phyloP scores from a whole-genome alignment of 805 yeast species.

The Wickerhamiella bombiphila region DNA sequence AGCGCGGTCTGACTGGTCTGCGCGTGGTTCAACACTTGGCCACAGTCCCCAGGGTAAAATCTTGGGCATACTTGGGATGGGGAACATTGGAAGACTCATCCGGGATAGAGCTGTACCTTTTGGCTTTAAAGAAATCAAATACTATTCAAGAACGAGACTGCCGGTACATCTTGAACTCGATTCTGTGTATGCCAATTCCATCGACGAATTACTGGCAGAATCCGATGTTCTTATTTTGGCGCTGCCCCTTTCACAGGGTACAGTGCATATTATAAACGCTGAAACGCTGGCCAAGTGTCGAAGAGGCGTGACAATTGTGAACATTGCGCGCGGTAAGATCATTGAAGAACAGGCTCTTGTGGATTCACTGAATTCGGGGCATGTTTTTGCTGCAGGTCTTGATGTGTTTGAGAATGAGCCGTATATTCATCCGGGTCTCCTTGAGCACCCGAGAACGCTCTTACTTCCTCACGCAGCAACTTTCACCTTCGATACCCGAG shows the following conservation, averaged over 20 bases:
- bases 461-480: constrained; percentile 88
- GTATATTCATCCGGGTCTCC: constrained; percentile 37
- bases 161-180: constrained; percentile 33
- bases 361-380: constrained; percentile 36
- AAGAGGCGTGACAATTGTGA: constrained; percentile 60
- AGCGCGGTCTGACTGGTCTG: constrained; percentile 35
- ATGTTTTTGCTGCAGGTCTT: constrained; percentile 42
- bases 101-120: constrained; percentile 35
- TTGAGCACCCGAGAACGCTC: constrained; percentile 36
- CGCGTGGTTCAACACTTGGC: constrained; percentile 31
- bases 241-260: constrained; percentile 59
- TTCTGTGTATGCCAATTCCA: constrained; percentile 29
- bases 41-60: constrained; percentile 33
- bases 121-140: constrained; percentile 34
- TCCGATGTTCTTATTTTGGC: constrained; percentile 63
- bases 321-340: constrained; percentile 82
- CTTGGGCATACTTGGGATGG: constrained; percentile 47
- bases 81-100: constrained; percentile 44
- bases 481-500: constrained; percentile 54
- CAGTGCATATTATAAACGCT: constrained; percentile 53
- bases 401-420: constrained; percentile 61
- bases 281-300: constrained; percentile 58
- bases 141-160: constrained; percentile 35
- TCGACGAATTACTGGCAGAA: constrained; percentile 45
- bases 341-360: constrained; percentile 43